Percentiles rank a stretch among this genome's conserved stretches.
Conservation (phyloP, 129 eudicot species). For the Lonicera japonica region DNA sequence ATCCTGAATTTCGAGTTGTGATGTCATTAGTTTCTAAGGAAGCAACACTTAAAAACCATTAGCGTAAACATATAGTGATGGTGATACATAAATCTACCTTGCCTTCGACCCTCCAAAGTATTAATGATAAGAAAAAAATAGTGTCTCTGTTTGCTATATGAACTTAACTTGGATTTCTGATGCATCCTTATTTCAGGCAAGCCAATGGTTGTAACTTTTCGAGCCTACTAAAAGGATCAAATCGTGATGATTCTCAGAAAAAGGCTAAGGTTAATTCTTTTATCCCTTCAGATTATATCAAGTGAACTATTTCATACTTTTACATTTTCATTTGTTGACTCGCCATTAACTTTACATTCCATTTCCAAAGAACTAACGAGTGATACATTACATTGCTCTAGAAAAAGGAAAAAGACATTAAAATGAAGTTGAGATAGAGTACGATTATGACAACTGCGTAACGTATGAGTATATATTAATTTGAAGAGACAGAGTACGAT, state of each 20-base stretch:
- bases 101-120: neutral
- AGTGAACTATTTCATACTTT: neutral
- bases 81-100: too few relatives aligned
- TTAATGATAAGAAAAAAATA: neutral
- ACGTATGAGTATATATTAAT: neutral
- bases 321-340: too few relatives aligned
- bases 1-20: too few relatives aligned
- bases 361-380: too few relatives aligned
- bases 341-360: too few relatives aligned
- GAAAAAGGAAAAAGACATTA: too few relatives aligned
- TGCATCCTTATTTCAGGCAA: slow-evolving; percentile 51
- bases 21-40: too few relatives aligned
- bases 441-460: slow-evolving; percentile 1
- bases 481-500: too few relatives aligned
- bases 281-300: neutral
- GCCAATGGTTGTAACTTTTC: slow-evolving; percentile 77
- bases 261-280: slow-evolving; percentile 51
- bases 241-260: slow-evolving; percentile 73
- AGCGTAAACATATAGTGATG: too few relatives aligned
- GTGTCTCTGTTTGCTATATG: neutral
- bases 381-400: too few relatives aligned
- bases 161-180: neutral
- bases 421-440: too few relatives aligned
- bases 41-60: too few relatives aligned
- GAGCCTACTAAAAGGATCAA: slow-evolving; percentile 90